Base-by-base conservation (phyloP, 306 rosid genomes). In the Biancaea sappan region DNA sequence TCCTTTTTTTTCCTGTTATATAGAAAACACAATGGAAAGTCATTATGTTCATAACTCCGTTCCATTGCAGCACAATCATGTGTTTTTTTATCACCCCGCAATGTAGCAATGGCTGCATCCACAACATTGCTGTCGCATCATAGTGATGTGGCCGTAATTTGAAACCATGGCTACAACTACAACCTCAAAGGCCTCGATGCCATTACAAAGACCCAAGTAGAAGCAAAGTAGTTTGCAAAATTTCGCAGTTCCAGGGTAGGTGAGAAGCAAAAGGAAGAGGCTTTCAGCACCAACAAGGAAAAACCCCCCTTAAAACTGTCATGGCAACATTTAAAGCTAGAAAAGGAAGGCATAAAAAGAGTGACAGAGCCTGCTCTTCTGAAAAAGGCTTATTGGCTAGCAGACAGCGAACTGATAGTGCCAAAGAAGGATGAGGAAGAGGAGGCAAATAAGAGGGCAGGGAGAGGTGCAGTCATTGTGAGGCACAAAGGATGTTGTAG, bases 181-280 rank as follows among this genome's bases (percentile, higher is more conserved):
- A 60, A 79, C 60, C 70, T 65, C 68, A 13, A 80, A 83, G 40
- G 60, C 85, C 73, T 73, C 89, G 48, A 76, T 46, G 47, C 34
- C 80, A 65, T 37, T 40, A 51, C 80, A 68, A 60, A 78, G 71
- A 18, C 9, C 73, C 51, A 69, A 75, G 64, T 53, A 66, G 38
- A 69, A 44, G 3, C 28, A 72, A 24, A 44, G 54, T 41, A 26
- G 64, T 43, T 61, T 74, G 58, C 80, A 74, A 11, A 81, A 73
- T 51, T 79, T 85, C 58, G 54, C 54, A 4, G 87, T 88, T 24
- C 88, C 90, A 2, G 65, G 88, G 53, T 86, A 80, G 66, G 88
- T 86, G 11, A 88, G 93, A 76, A 88, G 90, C 86, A 86, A 88
- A 61, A 86, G 93, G 58, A 86, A 75, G 35, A 84, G 85, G 31